These are phyloP conservation scores for Suhomyces taliae DNA, from an alignment of 1,139 yeast genomes.

Conservation along the genomic window DNA sequence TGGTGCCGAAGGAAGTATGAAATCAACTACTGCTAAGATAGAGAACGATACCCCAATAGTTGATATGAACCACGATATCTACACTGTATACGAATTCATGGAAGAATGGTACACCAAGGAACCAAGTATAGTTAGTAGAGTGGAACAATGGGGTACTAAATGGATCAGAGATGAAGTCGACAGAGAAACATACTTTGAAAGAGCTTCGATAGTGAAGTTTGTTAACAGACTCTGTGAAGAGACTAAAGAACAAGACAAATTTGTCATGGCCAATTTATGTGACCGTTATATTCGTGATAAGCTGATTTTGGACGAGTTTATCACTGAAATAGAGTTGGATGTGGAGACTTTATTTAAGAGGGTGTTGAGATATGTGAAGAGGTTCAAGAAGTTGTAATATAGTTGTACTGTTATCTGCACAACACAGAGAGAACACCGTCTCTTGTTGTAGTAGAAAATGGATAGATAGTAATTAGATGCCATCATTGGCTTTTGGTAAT, in stretches of 20 bases:
- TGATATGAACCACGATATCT: conserved; percentile 19
- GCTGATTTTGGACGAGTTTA: conserved; percentile 19
- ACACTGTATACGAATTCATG: conserved; percentile 16
- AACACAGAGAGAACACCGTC: background rate
- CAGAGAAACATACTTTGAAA: conserved; percentile 16
- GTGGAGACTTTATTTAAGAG: conserved; percentile 16
- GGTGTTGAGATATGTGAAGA: conserved; percentile 9
- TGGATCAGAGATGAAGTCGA: conserved; percentile 20
- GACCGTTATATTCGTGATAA: conserved; percentile 18
- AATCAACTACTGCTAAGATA: background rate
- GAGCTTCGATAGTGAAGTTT: conserved; percentile 15
- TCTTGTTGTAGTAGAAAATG: background rate
- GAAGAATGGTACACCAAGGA: conserved; percentile 18
- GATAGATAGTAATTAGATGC: background rate
- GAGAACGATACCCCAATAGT: conserved; percentile 6
- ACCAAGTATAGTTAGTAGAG: conserved; percentile 14
- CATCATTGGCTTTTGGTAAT: background rate
- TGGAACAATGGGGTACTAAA: conserved; percentile 16
- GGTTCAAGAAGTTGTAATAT: background rate
- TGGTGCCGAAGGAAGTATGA: background rate
- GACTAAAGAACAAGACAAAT: conserved; percentile 14
- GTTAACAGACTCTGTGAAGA: conserved; percentile 13
- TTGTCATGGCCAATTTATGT: conserved; percentile 15
- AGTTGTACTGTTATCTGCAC: background rate
- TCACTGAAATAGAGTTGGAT: conserved; percentile 19